phyloP scores from a whole-genome alignment of 495 filamentous ascomycete species.

The Penicilliopsis zonata region DNA sequence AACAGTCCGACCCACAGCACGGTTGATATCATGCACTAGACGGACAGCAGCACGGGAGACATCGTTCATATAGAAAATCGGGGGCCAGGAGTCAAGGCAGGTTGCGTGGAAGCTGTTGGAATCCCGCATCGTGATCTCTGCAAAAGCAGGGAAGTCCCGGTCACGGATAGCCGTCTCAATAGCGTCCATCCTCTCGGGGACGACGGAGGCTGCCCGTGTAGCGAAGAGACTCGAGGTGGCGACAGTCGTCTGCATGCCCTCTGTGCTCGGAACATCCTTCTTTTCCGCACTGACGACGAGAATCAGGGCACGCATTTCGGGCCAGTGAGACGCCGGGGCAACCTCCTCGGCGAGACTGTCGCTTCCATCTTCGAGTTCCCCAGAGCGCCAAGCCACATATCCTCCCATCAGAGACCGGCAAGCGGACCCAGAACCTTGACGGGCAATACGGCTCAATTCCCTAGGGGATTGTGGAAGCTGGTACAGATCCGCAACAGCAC shows the following conservation, averaged over 20 bases:
- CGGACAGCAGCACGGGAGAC: constrained; percentile 72
- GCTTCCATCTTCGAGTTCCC: constrained; percentile 55
- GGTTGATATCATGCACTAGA: constrained; percentile 81
- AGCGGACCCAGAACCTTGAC: constrained; percentile 91
- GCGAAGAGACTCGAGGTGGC: constrained; percentile 72
- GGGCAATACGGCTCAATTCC: constrained; percentile 75
- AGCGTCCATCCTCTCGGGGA: constrained; percentile 70
- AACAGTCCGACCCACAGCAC: constrained; percentile 54
- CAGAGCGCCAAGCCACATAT: constrained; percentile 88
- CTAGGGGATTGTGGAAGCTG: constrained; percentile 62
- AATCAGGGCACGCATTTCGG: constrained; percentile 82
- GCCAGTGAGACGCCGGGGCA: constrained; percentile 80
- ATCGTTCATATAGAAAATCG: constrained; percentile 98
- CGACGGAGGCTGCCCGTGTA: constrained; percentile 55
- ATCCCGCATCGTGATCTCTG: constrained; percentile 84
- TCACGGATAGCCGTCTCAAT: constrained; percentile 74
- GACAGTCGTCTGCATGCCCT: constrained; percentile 95
- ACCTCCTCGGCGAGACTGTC: constrained; percentile 82
- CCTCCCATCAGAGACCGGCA: constrained; percentile 88
- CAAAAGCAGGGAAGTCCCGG: constrained; percentile 78
- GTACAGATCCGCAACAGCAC: constrained; percentile 87
- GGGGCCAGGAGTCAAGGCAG: constrained; percentile 87
- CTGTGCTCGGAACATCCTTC: constrained; percentile 84
- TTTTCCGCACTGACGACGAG: constrained; percentile 85
- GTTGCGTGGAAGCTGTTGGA: constrained; percentile 94